Evolutionary conservation across 139 green algal species (phyloP).

Genomic region (Chlorella sp.): DNA sequence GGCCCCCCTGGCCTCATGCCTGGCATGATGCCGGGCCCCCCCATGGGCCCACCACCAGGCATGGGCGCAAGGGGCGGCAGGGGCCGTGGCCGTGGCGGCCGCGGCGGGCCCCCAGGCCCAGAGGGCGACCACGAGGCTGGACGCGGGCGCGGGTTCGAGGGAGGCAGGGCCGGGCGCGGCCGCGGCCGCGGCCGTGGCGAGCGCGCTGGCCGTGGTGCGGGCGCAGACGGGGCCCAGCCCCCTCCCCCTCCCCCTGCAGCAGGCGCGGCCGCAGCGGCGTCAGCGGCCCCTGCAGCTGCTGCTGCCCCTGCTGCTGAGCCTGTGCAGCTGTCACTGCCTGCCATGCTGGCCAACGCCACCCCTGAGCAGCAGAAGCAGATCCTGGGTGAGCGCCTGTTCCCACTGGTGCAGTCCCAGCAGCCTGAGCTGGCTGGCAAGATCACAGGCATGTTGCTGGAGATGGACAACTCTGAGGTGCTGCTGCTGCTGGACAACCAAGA

Average conservation of each 20-base stretch:
- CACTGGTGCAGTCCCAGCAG: slow-evolving; percentile 50
- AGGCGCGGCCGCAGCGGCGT: background rate
- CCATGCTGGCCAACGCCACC: slow-evolving; percentile 69
- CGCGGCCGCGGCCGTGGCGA: too few species aligned
- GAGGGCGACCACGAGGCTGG: too few species aligned
- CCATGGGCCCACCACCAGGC: too few species aligned
- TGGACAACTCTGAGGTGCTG: slow-evolving; percentile 88
- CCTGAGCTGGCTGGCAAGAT: slow-evolving; percentile 86
- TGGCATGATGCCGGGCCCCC: too few species aligned
- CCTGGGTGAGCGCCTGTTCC: slow-evolving; percentile 86
- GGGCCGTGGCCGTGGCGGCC: too few species aligned
- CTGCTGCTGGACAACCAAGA: slow-evolving; percentile 74
- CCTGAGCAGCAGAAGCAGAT: slow-evolving; percentile 87
- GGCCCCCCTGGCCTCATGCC: too few species aligned
- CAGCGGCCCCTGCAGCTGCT: slow-evolving; percentile 12
- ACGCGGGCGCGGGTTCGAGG: too few species aligned
- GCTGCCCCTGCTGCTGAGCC: too few species aligned
- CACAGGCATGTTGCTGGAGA: slow-evolving; percentile 95
- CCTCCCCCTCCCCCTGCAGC: slow-evolving; percentile 20
- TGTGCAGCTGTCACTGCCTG: slow-evolving; percentile 40
- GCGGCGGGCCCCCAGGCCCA: too few species aligned
- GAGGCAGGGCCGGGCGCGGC: too few species aligned
- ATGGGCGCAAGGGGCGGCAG: too few species aligned
- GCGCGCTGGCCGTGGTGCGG: slow-evolving; percentile 10
- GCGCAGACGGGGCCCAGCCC: slow-evolving; percentile 6